Evolutionary conservation across 2,329 filamentous ascomycete genomes (phyloP), one percentile per base, ranked within the genome.

Genomic region (Diaporthe aspalathi): DNA sequence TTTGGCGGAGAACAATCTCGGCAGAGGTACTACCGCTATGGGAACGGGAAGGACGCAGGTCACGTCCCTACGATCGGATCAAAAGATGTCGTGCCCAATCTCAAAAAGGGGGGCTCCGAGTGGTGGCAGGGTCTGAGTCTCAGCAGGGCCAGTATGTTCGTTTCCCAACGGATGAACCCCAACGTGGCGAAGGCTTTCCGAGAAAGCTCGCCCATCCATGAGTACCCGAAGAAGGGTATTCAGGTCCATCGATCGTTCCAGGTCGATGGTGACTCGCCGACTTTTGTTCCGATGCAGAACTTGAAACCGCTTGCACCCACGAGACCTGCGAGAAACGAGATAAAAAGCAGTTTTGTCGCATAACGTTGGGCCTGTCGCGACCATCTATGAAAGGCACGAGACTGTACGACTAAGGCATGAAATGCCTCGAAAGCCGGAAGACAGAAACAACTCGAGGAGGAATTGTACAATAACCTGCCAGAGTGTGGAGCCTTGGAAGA

Each of bases 81-180:
- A 20, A 50, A 50, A 6, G 60, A 65, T 3, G n/a, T 50, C 45
- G 45, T 65, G 8, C 60, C 60, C 29, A 50, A 50, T 24, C 20
- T 38, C n/a, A 20, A 38, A 12, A 65, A 65, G 16, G 60, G 60
- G 29, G 49, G n/a, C 14, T 38, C 60, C 2, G 60, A 65, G 22
- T 65, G 60, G 60, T 65, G 60, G 60, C 60, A 65, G 16, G 60
- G 45, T 0, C 45, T 65, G 7, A 65, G 60, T 50, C 45, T 65
- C 29, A 65, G 60, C 60, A 38, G 60, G 16, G 60, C 60, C n/a
- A 65, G 60, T 45, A 65, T 65, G 60, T 65, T 65, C n/a, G 45
- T 50, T 11, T 65, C 60, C n/a, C 60, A 65, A 29, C 60, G 60
- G n/a, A 50, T 65, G 60, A 65, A 50, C 45, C 60, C 60, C 20